A percentile compares a stretch with the other conserved stretches of the same genome.
phyloP scores from a whole-genome alignment of 2,329 filamentous ascomycete species.

The Ophiostoma tasmaniense region DNA sequence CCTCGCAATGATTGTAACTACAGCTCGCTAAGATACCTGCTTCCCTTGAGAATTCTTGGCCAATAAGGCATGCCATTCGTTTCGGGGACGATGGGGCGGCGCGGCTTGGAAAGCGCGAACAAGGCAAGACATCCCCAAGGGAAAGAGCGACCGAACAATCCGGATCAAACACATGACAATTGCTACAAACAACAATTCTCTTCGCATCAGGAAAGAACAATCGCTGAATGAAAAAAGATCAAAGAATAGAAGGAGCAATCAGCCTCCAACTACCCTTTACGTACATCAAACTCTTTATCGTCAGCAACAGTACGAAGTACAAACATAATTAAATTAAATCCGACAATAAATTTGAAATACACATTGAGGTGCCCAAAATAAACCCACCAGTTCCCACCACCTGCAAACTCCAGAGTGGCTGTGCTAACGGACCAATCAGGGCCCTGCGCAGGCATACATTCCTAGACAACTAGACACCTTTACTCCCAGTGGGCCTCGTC shows the following conservation, averaged over 20 bases:
- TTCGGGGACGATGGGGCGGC: conserved; percentile 10
- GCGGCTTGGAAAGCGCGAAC: conserved; percentile 7
- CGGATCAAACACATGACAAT: background rate
- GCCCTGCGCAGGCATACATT: conserved; percentile 1
- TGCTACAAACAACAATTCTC: background rate
- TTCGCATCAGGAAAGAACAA: background rate
- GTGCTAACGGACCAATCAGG: conserved; percentile 16
- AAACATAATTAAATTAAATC: background rate
- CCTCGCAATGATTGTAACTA: background rate
- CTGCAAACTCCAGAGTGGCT: conserved; percentile 18
- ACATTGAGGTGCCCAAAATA: background rate
- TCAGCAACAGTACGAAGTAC: background rate
- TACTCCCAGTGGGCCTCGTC: conserved; percentile 1
- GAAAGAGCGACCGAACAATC: background rate
- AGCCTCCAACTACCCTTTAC: background rate
- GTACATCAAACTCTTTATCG: background rate
- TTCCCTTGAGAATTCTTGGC: conserved; percentile 5
- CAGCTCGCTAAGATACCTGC: background rate
- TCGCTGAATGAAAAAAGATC: background rate
- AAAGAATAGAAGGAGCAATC: conserved; percentile 1
- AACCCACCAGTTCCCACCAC: background rate
- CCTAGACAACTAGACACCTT: background rate
- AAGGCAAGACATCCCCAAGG: background rate
- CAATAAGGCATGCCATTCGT: conserved; percentile 12
- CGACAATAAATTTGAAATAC: background rate